Conservation (phyloP, 495 filamentous ascomycete genomes). For the Penicillium chermesinum region DNA sequence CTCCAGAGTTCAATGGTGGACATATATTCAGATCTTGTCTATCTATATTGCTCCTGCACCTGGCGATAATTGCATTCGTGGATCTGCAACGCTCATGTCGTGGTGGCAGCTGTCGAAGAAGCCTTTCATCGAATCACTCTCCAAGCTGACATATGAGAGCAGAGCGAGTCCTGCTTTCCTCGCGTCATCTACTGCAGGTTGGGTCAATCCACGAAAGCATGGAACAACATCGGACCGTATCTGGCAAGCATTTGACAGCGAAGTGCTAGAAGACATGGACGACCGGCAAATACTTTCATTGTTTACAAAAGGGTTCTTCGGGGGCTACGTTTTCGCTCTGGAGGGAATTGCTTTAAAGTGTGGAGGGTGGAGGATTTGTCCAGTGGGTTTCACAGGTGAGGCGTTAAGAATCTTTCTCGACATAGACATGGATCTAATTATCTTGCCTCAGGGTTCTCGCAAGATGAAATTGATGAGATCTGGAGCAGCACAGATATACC, state of each 20-base stretch:
- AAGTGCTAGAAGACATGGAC: neutral
- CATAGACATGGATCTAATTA: too few species aligned
- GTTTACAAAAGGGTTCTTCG: neutral
- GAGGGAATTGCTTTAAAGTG: neutral
- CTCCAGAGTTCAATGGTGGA: too few species aligned
- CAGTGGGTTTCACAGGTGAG: neutral
- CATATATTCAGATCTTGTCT: too few species aligned
- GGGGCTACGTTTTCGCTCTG: neutral
- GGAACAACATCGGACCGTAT: slow-evolving; percentile 1
- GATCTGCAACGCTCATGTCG: neutral
- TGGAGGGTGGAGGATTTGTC: neutral
- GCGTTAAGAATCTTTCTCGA: too few species aligned
- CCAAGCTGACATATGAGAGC: neutral
- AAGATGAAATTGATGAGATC: neutral
- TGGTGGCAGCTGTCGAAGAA: neutral
- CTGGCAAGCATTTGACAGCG: neutral
- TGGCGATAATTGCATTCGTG: too few species aligned
- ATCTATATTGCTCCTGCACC: too few species aligned
- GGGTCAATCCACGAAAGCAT: neutral
- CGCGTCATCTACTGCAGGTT: neutral
- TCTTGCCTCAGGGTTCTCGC: neutral
- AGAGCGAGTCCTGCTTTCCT: neutral
- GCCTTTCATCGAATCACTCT: neutral
- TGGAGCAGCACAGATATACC: neutral
- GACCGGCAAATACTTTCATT: neutral